phyloP scores from a whole-genome alignment of 164 flowering plant species.

The Nymphaea thermarum region DNA sequence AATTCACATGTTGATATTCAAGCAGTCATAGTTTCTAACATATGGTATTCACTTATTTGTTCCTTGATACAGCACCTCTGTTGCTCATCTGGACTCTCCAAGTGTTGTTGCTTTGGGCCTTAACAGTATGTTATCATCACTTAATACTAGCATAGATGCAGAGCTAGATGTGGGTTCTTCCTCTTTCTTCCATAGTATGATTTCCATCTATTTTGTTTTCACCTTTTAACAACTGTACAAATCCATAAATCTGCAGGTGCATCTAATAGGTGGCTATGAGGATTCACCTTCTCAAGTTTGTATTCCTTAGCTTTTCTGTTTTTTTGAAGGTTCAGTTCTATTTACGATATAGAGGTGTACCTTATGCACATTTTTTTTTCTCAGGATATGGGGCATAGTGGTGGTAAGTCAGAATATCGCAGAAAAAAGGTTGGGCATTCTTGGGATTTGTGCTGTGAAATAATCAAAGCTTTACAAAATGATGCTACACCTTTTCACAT shows the following conservation, averaged over 20 bases:
- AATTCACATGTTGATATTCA: too few species aligned
- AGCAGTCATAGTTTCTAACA: too few species aligned
- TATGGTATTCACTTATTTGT: too few species aligned
- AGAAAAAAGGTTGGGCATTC: constrained; percentile 42
- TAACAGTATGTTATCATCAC: constrained; percentile 54
- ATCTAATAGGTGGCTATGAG: constrained; percentile 79
- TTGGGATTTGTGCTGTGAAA: constrained; percentile 56
- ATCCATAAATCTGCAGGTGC: constrained; percentile 50
- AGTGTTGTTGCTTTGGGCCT: constrained; percentile 54
- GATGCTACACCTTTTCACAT: constrained; percentile 47
- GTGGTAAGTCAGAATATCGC: constrained; percentile 10
- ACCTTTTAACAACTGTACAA: too few species aligned
- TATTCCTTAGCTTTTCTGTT: not conserved
- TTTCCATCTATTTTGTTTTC: not conserved
- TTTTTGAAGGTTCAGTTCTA: not conserved
- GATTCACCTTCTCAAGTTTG: constrained; percentile 49
- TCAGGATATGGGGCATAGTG: constrained; percentile 31
- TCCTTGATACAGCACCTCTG: constrained; percentile 51
- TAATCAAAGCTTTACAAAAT: constrained; percentile 40
- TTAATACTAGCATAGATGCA: constrained; percentile 25
- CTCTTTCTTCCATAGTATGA: constrained; percentile 3
- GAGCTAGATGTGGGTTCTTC: constrained; percentile 48
- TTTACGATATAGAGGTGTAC: not conserved
- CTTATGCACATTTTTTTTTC: constrained; percentile 2
- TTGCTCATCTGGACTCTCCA: constrained; percentile 86